Evolutionary conservation across 2,329 filamentous ascomycete species (phyloP).

Genomic region (Penicillium brevicompactum): DNA sequence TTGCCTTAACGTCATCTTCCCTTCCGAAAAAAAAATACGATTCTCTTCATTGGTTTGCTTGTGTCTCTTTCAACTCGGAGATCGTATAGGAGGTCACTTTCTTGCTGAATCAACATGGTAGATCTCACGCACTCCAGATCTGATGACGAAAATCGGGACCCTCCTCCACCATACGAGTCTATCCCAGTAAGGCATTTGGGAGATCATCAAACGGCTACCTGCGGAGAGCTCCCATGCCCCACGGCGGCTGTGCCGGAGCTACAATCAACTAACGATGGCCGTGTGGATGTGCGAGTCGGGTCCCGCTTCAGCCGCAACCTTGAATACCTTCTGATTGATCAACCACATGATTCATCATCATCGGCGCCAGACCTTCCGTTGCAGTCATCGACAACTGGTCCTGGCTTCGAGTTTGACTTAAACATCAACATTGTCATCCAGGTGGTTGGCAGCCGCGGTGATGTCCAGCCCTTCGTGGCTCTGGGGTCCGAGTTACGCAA

Average conservation of each 20-base stretch:
- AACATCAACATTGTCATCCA: constrained; percentile 54
- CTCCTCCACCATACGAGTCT: not conserved
- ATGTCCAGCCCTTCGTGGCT: constrained; percentile 59
- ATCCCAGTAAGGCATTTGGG: not conserved
- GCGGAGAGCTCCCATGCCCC: not conserved
- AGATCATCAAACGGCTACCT: not conserved
- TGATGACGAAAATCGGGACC: not conserved
- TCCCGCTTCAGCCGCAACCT: not conserved
- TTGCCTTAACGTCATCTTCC: too few species aligned
- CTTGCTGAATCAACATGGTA: not conserved
- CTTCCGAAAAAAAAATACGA: too few species aligned
- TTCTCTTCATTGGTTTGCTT: too few species aligned
- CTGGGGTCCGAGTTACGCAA: constrained; percentile 52
- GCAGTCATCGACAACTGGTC: not conserved
- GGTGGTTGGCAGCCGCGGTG: constrained; percentile 57
- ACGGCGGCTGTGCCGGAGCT: not conserved
- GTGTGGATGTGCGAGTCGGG: not conserved
- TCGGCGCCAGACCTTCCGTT: not conserved
- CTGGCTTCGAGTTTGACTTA: not conserved
- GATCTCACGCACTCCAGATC: not conserved
- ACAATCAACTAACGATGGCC: not conserved
- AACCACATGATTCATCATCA: not conserved
- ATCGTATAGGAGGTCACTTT: too few species aligned
- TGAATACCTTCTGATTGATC: not conserved
- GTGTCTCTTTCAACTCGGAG: too few species aligned